Base-by-base conservation (phyloP, 345 rosid genomes). In the Citrus australasica region DNA sequence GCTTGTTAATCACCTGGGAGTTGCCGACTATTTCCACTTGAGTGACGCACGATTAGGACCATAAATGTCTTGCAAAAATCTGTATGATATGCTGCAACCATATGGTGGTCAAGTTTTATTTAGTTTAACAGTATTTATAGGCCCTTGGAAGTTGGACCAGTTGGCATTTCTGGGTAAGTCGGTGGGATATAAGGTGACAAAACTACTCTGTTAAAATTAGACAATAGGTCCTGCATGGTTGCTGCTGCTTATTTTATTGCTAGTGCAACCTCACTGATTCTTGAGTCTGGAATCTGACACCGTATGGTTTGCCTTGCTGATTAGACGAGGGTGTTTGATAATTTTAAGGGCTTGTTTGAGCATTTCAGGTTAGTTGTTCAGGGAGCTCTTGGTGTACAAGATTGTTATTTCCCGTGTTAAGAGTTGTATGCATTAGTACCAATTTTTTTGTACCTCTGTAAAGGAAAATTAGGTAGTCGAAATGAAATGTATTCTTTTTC, bases 1-100 rank as follows among this genome's bases (percentile, higher is more conserved):
- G 60, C 89, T 96, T n/a, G 88, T 97, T 53, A 85, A 84, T 61
- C 91, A 87, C 81, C 86, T 94, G 37, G 83, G 88, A 58, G 92
- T 92, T 62, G 78, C 90, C 3, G 79, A 90, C 66, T 86, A 76
- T 78, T 95, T 93, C 82, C 89, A 79, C 87, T 91, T 86, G 21
- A 78, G 56, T 56, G 64, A 81, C 51, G 13, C 77, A 7, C 74
- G 82, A 83, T 32, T 69, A 42, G 42, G 69, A 76, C 67, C 73
- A n/a, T 28, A 74, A 53, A 76, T 69, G 35, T 51, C 9, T 24
- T 21, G 55, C 61, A 69, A 56, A 80, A 80, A 48, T 59, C 65
- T 40, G 68, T 55, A 63, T 67, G 17, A 81, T 65, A 72, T 62
- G 48, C 58, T 30, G 82, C 58, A 63, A 51, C 79, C 56, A 73